phyloP scores from a whole-genome alignment of 2,329 filamentous ascomycete genomes.

The Chalaropsis ovoidea region DNA sequence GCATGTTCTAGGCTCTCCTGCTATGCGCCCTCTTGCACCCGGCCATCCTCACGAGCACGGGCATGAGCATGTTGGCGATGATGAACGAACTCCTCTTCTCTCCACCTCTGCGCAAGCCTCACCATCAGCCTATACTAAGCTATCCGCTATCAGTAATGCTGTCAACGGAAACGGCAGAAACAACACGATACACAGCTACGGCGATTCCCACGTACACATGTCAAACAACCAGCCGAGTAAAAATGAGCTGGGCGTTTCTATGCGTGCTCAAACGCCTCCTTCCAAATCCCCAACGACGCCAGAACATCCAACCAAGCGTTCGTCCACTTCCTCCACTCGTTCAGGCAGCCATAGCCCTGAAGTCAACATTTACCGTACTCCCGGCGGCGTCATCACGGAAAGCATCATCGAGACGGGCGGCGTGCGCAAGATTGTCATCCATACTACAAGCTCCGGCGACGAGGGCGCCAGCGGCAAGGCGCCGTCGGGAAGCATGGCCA shows the following conservation, averaged over 20 bases:
- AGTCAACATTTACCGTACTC: constrained; percentile 37
- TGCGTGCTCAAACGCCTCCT: neutral
- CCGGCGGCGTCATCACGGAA: constrained; percentile 70
- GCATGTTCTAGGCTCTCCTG: constrained; percentile 32
- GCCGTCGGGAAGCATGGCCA: neutral
- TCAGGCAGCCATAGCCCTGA: neutral
- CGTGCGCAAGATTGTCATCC: constrained; percentile 62
- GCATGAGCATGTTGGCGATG: constrained; percentile 22
- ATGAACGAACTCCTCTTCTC: constrained; percentile 32
- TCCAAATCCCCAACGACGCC: neutral
- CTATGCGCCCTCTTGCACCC: constrained; percentile 12
- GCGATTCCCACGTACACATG: constrained; percentile 8
- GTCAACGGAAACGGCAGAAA: constrained; percentile 21
- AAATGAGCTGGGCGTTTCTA: neutral
- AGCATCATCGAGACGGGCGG: constrained; percentile 65
- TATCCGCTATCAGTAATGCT: constrained; percentile 28
- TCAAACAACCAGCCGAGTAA: neutral
- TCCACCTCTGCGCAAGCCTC: neutral
- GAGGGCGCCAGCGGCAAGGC: constrained; percentile 27
- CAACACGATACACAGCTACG: constrained; percentile 16
- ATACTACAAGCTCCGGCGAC: constrained; percentile 33
- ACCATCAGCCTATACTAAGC: neutral
- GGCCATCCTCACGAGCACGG: neutral
- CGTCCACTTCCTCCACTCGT: neutral
- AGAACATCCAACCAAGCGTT: neutral